Percentiles rank a stretch among this genome's conserved stretches.
Conservation (phyloP, 2,329 filamentous ascomycete genomes). For the Fusarium fracticaudum region DNA sequence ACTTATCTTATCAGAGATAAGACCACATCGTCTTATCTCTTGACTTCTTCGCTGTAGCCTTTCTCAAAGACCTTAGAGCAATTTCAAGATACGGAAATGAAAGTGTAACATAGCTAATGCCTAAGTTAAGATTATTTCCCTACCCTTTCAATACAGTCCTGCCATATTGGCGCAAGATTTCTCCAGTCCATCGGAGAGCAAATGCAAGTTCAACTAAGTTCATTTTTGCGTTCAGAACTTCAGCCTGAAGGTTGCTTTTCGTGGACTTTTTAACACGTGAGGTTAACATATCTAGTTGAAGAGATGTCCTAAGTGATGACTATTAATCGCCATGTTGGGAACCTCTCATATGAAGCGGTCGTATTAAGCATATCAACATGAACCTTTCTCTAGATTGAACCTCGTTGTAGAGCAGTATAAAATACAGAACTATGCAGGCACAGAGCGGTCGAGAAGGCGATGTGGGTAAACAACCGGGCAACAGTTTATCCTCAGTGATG, state of each 20-base stretch:
- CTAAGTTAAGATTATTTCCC: neutral
- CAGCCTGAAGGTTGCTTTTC: neutral
- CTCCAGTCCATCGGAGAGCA: neutral
- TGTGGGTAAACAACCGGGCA: rapidly evolving
- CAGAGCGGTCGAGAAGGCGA: neutral
- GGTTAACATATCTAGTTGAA: neutral
- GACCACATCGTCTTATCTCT: rapidly evolving
- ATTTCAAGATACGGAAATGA: neutral
- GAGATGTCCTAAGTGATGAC: no score
- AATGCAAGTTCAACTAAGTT: neutral
- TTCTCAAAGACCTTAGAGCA: neutral
- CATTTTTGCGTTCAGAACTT: neutral
- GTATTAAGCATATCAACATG: neutral
- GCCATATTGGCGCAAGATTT: neutral
- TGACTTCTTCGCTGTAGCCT: no score
- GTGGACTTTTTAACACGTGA: neutral
- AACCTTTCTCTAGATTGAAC: neutral
- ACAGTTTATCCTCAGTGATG: no score
- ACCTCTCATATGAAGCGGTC: rapidly evolving
- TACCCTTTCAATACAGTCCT: neutral
- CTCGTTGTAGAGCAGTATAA: neutral
- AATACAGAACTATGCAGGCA: neutral
- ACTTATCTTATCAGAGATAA: neutral
- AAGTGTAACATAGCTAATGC: neutral
- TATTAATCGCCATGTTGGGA: rapidly evolving